Conservation (phyloP, 2,329 filamentous ascomycete species). For the Fusarium virguliforme region DNA sequence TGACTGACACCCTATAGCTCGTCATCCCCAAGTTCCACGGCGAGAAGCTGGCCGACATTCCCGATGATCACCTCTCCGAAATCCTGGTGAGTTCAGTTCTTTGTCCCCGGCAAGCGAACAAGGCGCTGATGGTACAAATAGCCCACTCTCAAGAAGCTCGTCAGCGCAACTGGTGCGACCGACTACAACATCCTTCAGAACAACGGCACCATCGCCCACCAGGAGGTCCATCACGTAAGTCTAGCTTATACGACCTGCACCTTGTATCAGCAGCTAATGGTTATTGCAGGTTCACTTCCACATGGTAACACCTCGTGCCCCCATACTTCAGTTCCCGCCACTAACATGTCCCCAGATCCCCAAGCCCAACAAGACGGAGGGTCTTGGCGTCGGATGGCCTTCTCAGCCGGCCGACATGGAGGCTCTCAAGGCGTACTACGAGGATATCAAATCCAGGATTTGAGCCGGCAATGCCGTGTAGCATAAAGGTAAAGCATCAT, state of each 20-base stretch:
- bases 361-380: conserved; percentile 88
- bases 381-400: conserved; percentile 87
- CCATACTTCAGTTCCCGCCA: neutral
- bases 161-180: conserved; percentile 79
- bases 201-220: conserved; percentile 92
- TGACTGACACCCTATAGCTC: conserved; percentile 71
- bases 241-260: neutral
- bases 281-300: conserved; percentile 87
- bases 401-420: conserved; percentile 84
- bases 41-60: conserved; percentile 91
- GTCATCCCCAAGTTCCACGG: conserved; percentile 97
- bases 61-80: conserved; percentile 88
- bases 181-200: conserved; percentile 98
- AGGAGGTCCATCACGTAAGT: conserved; percentile 91
- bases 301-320: conserved; percentile 70
- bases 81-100: conserved; percentile 74
- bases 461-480: conserved; percentile 58
- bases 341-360: conserved; percentile 76
- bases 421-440: conserved; percentile 82
- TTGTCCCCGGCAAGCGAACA: neutral
- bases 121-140: conserved; percentile 38
- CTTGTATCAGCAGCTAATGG: conserved; percentile 14
- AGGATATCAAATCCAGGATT: conserved; percentile 93
- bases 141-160: conserved; percentile 83
- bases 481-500: neutral